These are phyloP conservation scores for Fusarium heterosporum DNA, from an alignment of 2,329 filamentous ascomycete genomes.

Conservation along the genomic window DNA sequence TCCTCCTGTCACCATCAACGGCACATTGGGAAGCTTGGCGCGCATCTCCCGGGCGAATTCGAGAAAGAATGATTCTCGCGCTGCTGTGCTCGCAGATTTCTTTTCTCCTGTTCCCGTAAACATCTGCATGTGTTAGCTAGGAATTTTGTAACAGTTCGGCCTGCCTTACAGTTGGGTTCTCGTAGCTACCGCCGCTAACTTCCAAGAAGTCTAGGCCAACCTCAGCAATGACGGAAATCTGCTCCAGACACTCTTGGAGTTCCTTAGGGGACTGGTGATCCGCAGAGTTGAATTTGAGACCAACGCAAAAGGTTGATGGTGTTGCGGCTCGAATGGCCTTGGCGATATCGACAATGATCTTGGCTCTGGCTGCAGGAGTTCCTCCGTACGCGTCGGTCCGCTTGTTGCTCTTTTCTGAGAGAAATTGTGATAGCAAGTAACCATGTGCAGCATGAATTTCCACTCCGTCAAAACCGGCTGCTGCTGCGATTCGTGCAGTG, in stretches of 20 bases:
- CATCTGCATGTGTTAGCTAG: slow-evolving; percentile 48
- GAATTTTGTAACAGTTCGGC: not conserved
- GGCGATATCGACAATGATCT: slow-evolving; percentile 64
- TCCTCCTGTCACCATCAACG: slow-evolving; percentile 71
- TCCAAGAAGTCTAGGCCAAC: slow-evolving; percentile 74
- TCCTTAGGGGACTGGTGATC: slow-evolving; percentile 61
- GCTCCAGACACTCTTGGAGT: slow-evolving; percentile 66
- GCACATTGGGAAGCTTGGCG: slow-evolving; percentile 55
- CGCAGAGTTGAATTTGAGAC: slow-evolving; percentile 67
- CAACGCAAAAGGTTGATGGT: slow-evolving; percentile 59
- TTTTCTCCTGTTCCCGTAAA: slow-evolving; percentile 40
- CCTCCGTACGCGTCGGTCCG: slow-evolving; percentile 69
- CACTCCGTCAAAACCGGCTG: slow-evolving; percentile 60
- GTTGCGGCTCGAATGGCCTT: slow-evolving; percentile 55
- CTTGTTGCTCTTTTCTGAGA: slow-evolving; percentile 62
- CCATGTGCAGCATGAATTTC: slow-evolving; percentile 66
- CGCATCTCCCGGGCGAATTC: slow-evolving; percentile 70
- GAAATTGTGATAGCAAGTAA: slow-evolving; percentile 68
- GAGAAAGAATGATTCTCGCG: slow-evolving; percentile 75
- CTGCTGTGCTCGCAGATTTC: slow-evolving; percentile 55
- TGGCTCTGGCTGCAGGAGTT: slow-evolving; percentile 59
- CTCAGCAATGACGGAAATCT: slow-evolving; percentile 62
- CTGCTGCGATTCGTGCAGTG: slow-evolving; percentile 60
- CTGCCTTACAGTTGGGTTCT: slow-evolving; percentile 60
- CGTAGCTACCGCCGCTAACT: slow-evolving; percentile 72